These are phyloP conservation scores for Chlamydomonas incerta DNA, from an alignment of 139 green algal species.

Conservation along the genomic window DNA sequence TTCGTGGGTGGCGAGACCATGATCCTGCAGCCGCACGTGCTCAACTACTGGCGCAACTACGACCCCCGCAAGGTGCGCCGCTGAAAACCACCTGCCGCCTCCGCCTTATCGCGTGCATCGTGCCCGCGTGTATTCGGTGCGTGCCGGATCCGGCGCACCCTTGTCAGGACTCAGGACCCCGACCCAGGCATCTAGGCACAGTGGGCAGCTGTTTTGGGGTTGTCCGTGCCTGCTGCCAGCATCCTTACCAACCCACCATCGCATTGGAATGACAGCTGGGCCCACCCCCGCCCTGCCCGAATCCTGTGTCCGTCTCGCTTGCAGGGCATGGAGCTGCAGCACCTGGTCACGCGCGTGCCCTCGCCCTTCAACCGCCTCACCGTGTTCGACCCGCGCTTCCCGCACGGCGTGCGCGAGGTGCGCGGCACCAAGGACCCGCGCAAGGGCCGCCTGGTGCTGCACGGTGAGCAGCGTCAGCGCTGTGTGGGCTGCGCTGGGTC, in stretches of 20 bases:
- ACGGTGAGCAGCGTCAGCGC: slow-evolving; percentile 66
- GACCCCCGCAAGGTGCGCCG: slow-evolving; percentile 33
- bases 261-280: no score
- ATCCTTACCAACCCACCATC: no score
- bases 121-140: no score
- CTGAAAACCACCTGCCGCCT: neutral
- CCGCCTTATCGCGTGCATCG: no score
- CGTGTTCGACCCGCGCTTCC: slow-evolving; percentile 71
- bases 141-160: no score
- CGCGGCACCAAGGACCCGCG: slow-evolving; percentile 72
- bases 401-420: slow-evolving; percentile 79
- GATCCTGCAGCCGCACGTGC: slow-evolving; percentile 72
- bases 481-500: no score
- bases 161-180: no score
- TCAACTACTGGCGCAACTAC: slow-evolving; percentile 82
- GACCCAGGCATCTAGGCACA: no score
- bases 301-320: no score
- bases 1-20: slow-evolving; percentile 86
- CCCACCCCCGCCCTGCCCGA: no score
- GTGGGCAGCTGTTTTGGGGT: no score
- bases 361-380: slow-evolving; percentile 76
- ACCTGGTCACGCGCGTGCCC: slow-evolving; percentile 73
- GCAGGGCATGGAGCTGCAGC: slow-evolving; percentile 71
- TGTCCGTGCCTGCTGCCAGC: no score
- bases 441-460: slow-evolving; percentile 80